Base-by-base conservation (phyloP, 202 grass and related monocot genomes). In the Digitaria exilis region DNA sequence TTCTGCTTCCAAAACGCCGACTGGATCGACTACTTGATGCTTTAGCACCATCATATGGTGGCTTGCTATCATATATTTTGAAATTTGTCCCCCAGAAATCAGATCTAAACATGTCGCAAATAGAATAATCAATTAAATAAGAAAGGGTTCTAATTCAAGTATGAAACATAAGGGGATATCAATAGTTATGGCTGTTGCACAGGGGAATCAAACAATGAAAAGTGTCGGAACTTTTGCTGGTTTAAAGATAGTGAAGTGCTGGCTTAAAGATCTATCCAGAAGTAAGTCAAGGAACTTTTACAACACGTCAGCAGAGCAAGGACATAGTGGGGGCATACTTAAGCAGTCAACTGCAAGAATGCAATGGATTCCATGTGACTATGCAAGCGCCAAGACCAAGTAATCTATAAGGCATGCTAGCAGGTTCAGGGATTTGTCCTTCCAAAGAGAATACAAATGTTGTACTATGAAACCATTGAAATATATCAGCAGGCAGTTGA, bases 11-110 rank as follows among this genome's bases (percentile, higher is more conserved):
- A 41, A 98, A 98, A 61, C 88, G 90, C 30, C 87, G 77, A 76
- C 80, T 91, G 78, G 88, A 92, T 81, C 85, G 76, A 82, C 88
- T 88, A 73, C 90, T 93, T 78, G 91, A 89, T 57, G 82, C 87
- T 73, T 91, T 95, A 61, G 93, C 90, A 26, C 84, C 89, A 73
- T 88, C 84, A 70, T 84, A 84, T 82, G 90, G 95, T 83, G 86
- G 87, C 65, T 84, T 86, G 82, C 88, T 91, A 87, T 98, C 90
- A 50, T 93, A 98, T 84, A 98, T 84, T 77, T 84, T 93, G 80
- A 95, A 95, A 48, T 95, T 93, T 84, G 93, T 93, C 48, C 92
- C 95, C 81, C 93, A 91, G 54, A 95, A 98, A 72, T 95, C 88
- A 44, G 95, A 95, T 78, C 95, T 98, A 90, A 70, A 87, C 52